A percentile compares a stretch with the other conserved stretches of the same genome.
Evolutionary conservation across 306 rosid species (phyloP).

Genomic region (Cicer bijugum): DNA sequence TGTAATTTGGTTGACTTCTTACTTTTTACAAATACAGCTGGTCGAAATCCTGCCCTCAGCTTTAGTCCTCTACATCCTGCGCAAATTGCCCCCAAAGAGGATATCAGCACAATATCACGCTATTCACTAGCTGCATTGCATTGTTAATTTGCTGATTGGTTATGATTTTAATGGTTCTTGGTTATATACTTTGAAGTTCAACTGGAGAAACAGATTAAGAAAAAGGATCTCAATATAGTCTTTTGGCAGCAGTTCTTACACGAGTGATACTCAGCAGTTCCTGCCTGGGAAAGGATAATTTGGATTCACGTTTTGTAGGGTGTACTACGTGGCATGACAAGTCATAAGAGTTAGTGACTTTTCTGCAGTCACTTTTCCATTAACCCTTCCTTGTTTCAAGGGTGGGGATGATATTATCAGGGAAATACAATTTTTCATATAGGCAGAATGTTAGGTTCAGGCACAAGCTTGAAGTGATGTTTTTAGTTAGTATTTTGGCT

Average conservation of each 20-base stretch:
- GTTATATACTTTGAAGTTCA: constrained; percentile 47
- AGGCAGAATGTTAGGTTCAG: constrained; percentile 32
- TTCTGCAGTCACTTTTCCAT: constrained; percentile 32
- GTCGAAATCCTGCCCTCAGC: constrained; percentile 97
- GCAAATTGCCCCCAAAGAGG: constrained; percentile 93
- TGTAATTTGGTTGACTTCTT: constrained; percentile 39
- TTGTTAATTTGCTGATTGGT: constrained; percentile 41
- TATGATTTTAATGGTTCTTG: constrained; percentile 38
- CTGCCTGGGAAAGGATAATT: constrained; percentile 44
- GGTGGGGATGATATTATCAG: not conserved
- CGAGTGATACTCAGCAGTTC: constrained; percentile 45
- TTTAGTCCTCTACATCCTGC: constrained; percentile 84
- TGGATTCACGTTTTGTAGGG: constrained; percentile 46
- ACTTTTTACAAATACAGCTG: constrained; percentile 56
- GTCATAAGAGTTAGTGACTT: constrained; percentile 41
- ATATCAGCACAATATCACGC: constrained; percentile 90
- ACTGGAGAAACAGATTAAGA: constrained; percentile 40
- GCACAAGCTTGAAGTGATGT: constrained; percentile 35
- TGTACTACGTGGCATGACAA: constrained; percentile 33
- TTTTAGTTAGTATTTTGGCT: constrained; percentile 14
- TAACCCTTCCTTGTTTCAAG: not conserved
- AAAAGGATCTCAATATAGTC: constrained; percentile 46
- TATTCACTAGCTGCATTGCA: constrained; percentile 55
- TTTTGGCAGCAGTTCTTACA: constrained; percentile 37
- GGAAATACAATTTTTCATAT: constrained; percentile 33